These are phyloP conservation scores for Colletotrichum spaethianum DNA, from an alignment of 2,329 filamentous ascomycete genomes.

Conservation along the genomic window DNA sequence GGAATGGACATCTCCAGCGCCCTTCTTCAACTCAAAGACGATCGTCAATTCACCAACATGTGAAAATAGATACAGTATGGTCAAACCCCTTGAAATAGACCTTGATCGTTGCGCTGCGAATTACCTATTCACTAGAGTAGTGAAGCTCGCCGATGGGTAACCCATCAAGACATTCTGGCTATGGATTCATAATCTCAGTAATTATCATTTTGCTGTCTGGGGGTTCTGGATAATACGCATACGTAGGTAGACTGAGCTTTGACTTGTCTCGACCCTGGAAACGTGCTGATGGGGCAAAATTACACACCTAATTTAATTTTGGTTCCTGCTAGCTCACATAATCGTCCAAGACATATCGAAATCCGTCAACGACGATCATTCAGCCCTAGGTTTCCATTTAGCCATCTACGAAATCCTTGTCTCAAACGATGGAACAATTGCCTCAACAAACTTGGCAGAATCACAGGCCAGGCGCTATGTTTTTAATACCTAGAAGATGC, in stretches of 20 bases:
- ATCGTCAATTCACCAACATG: background rate
- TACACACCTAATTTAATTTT: too few species aligned
- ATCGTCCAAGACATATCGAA: background rate
- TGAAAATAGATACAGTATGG: background rate
- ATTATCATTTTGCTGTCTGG: too few species aligned
- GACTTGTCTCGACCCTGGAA: too few species aligned
- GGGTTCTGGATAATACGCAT: too few species aligned
- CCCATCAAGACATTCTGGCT: background rate
- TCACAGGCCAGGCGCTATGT: background rate
- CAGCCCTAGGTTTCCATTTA: background rate
- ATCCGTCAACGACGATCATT: background rate
- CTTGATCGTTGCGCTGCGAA: background rate
- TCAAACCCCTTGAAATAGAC: background rate
- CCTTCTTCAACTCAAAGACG: too few species aligned
- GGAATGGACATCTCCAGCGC: background rate
- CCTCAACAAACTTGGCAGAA: background rate
- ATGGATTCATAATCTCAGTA: background rate
- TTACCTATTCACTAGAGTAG: background rate
- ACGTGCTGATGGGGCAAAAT: too few species aligned
- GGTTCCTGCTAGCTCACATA: background rate
- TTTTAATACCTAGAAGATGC: background rate
- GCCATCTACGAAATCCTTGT: background rate
- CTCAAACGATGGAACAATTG: background rate
- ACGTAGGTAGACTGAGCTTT: too few species aligned
- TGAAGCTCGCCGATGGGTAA: background rate